Evolutionary conservation across 306 rosid genomes (phyloP).

Genomic region (Cucurbita maxima): DNA sequence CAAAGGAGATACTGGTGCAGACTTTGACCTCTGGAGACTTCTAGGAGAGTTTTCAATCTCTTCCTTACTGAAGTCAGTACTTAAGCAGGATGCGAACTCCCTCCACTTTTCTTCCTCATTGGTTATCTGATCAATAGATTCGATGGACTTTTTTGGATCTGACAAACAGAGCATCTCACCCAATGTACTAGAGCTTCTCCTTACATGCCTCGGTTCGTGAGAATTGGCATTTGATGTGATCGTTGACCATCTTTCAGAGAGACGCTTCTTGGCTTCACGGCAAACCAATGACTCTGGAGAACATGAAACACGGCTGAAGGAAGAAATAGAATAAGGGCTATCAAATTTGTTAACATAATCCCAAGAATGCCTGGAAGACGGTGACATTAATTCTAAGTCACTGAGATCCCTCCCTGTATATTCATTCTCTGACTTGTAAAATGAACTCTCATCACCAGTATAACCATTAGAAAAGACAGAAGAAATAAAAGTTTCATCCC

Average conservation of each 20-base stretch:
- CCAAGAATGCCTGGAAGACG: conserved; percentile 75
- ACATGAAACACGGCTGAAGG: conserved; percentile 55
- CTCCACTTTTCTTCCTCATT: conserved; percentile 33
- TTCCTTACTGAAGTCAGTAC: conserved; percentile 29
- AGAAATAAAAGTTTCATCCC: conserved; percentile 49
- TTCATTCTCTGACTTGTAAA: conserved; percentile 55
- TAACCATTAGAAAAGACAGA: conserved; percentile 66
- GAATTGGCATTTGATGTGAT: conserved; percentile 40
- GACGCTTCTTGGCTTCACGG: conserved; percentile 88
- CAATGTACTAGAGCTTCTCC: conserved; percentile 62
- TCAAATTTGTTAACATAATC: conserved; percentile 44
- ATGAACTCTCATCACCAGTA: conserved; percentile 73
- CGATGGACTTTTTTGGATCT: conserved; percentile 35
- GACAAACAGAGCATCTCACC: conserved; percentile 94
- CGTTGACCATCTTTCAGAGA: conserved; percentile 87
- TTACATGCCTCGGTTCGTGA: conserved; percentile 40
- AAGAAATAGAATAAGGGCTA: conserved; percentile 57
- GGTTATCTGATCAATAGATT: conserved; percentile 22
- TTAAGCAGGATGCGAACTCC: conserved; percentile 30
- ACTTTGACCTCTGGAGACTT: conserved; percentile 71
- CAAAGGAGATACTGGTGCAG: conserved; percentile 46
- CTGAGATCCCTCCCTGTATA: conserved; percentile 50
- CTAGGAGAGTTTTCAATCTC: conserved; percentile 22
- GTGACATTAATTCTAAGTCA: conserved; percentile 64
- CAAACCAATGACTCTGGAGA: conserved; percentile 87